These are phyloP conservation scores for Porphyrellus cyaneotinctus DNA, from an alignment of 768 basidiomycete species.

Conservation along the genomic window DNA sequence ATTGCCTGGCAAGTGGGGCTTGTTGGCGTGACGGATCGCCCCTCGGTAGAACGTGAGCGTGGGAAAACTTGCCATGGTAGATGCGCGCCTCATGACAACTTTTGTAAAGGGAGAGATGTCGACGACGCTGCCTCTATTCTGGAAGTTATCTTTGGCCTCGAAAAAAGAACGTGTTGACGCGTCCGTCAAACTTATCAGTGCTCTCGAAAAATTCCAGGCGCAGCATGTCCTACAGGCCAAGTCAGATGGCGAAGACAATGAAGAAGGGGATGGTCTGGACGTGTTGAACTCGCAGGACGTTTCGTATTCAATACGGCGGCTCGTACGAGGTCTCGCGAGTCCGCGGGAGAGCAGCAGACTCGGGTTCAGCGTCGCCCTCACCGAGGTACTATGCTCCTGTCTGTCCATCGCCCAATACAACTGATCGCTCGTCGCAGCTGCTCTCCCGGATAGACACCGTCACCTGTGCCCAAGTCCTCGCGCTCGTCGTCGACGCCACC, in stretches of 20 bases:
- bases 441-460: conserved; percentile 75
- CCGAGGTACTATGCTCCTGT: conserved; percentile 66
- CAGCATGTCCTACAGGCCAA: conserved; percentile 50
- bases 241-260: conserved; percentile 37
- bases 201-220: conserved; percentile 83
- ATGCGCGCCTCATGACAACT: too few relatives aligned
- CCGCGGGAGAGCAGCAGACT: conserved; percentile 90
- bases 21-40: too few relatives aligned
- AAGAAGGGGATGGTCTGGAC: conserved; percentile 56
- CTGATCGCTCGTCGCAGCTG: conserved; percentile 46
- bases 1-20: too few relatives aligned
- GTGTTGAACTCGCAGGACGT: conserved; percentile 83
- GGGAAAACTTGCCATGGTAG: too few relatives aligned
- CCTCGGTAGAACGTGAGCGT: too few relatives aligned
- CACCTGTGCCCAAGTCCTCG: conserved; percentile 70
- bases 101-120: too few relatives aligned
- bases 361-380: conserved; percentile 93
- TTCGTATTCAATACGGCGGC: conserved; percentile 82
- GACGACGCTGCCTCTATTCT: conserved; percentile 90
- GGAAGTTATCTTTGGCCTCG: conserved; percentile 81
- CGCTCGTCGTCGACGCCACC: conserved; percentile 69
- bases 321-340: conserved; percentile 86
- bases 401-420: neutral
- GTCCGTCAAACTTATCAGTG: conserved; percentile 75
- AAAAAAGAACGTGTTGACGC: conserved; percentile 81